Percentiles rank a stretch among this genome's conserved stretches.
Conservation (phyloP, 805 yeast species). For the Ogataea kodamae region DNA sequence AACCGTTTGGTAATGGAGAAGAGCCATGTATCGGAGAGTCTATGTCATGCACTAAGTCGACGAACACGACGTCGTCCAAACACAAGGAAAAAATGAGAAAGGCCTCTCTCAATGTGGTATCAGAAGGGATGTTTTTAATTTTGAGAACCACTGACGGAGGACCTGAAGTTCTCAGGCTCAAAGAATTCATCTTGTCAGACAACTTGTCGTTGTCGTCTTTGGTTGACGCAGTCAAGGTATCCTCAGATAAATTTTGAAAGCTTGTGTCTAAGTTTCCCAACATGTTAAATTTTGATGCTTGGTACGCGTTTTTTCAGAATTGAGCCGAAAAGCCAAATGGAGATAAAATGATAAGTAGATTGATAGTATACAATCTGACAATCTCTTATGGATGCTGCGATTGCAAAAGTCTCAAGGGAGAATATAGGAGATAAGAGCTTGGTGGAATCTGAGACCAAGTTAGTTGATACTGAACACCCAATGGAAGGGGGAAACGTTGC, state of each 20-base stretch:
- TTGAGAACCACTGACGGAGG: constrained; percentile 30
- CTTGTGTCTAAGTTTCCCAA: constrained; percentile 11
- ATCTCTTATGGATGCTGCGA: no score
- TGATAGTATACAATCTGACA: no score
- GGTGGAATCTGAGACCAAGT: no score
- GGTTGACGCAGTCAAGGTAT: constrained; percentile 15
- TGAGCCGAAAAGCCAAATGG: constrained; percentile 13
- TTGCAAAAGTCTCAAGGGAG: no score
- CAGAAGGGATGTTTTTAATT: constrained; percentile 58
- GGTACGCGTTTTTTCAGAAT: constrained; percentile 8
- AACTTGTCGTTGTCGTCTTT: constrained; percentile 13
- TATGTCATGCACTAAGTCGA: constrained; percentile 35
- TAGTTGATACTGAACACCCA: constrained; percentile 2
- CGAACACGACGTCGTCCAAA: constrained; percentile 48
- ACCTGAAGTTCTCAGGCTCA: constrained; percentile 18
- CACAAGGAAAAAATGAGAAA: constrained; percentile 65
- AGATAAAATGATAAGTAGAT: constrained; percentile 11
- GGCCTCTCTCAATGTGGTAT: constrained; percentile 64
- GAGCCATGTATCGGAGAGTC: constrained; percentile 19
- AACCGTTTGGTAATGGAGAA: constrained; percentile 11
- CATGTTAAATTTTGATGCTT: constrained; percentile 6
- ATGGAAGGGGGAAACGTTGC: constrained; percentile 10
- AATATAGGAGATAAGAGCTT: no score
- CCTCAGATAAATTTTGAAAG: constrained; percentile 18
- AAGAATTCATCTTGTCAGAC: constrained; percentile 13